Base-by-base conservation (phyloP, 495 filamentous ascomycete genomes). In the Aspergillus campestris region DNA sequence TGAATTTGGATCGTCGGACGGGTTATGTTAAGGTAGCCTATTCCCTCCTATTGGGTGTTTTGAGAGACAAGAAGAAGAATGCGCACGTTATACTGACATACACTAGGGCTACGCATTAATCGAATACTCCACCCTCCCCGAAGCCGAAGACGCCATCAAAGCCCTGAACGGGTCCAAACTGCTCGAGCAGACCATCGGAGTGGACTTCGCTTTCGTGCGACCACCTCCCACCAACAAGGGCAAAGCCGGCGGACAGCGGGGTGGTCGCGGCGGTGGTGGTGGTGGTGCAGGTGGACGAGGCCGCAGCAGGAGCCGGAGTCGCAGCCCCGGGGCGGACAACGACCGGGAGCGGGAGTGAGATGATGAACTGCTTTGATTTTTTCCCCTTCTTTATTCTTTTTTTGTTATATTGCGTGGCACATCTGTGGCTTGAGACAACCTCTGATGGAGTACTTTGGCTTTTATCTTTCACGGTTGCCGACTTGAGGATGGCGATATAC, bases 161-260 rank as follows among this genome's bases (percentile, higher is more conserved):
- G 83, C 83, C 52, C 83, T 88, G 39, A 79, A 94, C 64, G 76
- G 80, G 28, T 77, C 78, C 29, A 90, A 94, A 65, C 67, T 97
- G 30, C 81, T 99, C 28, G 92, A 97, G 50, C 89, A 97, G 73
- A 94, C 86, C 1, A 82, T 99, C 38, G 62, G 75, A 38, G 89
- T 94, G 36, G 94, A 99, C 70, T 99, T 91, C 63, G 94, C 91
- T 3, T 97, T 99, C 65, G 94, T 99, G 34, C 79, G 94, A 40
- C 90, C 94, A 38, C 91, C 94, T 34, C 88, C 89, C 10, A 73
- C 78, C 13, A 79, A 82, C 60, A 72, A 71, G 43, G 69, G 66
- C 11, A 74, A 77, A 38, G 73, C 75, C n/a, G 67, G 67, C 24
- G 72, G 71, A 29, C 68, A 69, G 40, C 70, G 69, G 37, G 73